Base-by-base conservation (phyloP, 441 rosid genomes). In the Populus hybrid region DNA sequence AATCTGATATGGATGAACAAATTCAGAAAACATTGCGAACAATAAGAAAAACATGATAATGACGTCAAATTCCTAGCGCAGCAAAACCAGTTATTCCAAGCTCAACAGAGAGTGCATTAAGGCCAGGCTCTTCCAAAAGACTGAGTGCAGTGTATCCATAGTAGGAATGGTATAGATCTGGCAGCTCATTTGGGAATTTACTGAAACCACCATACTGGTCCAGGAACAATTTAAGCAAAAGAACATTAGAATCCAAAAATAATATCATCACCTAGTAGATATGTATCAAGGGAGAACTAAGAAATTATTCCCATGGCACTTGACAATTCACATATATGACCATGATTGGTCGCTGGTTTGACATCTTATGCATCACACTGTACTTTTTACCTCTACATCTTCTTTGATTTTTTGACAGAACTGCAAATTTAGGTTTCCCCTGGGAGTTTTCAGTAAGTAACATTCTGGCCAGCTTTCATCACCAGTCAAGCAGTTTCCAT, bases 101-200 rank as follows among this genome's bases (percentile, higher is more conserved):
- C 81, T 93, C 94, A 56, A 90, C 89, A 36, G 84, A 88, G n/a
- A 89, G 88, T 29, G 93, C 86, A 71, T 87, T 90, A 71, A 92
- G 81, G 64, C 88, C 90, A 12, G 90, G 88, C 79, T 94, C 99
- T 80, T 91, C 95, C 91, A 94, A 82, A 45, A 94, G 90, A 83
- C 98, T 91, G 81, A 92, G 90, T 40, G 98, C 99, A 20, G 93
- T 84, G 77, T 70, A 88, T 76, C 98, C 98, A 38, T 90, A 94
- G 87, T 86, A 94, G 59, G 97, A 89, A 83, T 95, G 99, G 79
- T 92, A 95, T 40, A 95, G 85, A 83, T 92, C 99, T 0, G 97
- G 99, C 56, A 87, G 80, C 56, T 79, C 86, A 79, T 87, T 77
- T 0, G 93, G 94, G 79, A 80, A 89, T 81, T 95, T 95, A 81